A percentile compares a stretch with the other conserved stretches of the same genome.
phyloP scores from a whole-genome alignment of 75 land plant genomes.

The Pinus albicaulis region DNA sequence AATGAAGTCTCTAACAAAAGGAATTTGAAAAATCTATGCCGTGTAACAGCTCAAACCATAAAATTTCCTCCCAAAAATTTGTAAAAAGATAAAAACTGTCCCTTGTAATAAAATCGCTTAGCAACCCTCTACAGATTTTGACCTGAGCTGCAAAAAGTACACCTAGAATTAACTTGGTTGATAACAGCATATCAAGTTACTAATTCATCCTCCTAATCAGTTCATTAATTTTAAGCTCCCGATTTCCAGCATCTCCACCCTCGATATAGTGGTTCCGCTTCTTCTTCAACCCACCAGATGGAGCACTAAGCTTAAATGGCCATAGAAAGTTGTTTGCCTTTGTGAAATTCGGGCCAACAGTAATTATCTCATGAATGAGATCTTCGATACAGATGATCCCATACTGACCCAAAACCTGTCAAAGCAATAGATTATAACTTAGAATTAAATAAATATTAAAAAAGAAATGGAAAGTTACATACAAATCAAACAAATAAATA shows the following conservation, averaged over 20 bases:
- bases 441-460: neutral
- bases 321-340: constrained; percentile 80
- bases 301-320: constrained; percentile 88
- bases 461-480: neutral
- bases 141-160: too few species aligned
- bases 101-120: too few species aligned
- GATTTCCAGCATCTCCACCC: constrained; percentile 85
- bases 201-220: constrained; percentile 83
- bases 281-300: constrained; percentile 80
- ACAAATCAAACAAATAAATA: neutral
- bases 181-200: neutral
- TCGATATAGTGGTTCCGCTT: constrained; percentile 83
- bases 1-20: too few species aligned
- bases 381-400: constrained; percentile 75
- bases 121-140: too few species aligned
- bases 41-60: too few species aligned
- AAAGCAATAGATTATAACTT: neutral
- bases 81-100: too few species aligned
- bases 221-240: constrained; percentile 70
- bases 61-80: too few species aligned
- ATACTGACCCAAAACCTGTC: constrained; percentile 60
- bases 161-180: too few species aligned
- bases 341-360: constrained; percentile 77
- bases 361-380: constrained; percentile 76
- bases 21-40: too few species aligned